These are phyloP conservation scores for Rhizopogon salebrosus DNA, from an alignment of 768 basidiomycete species.

Conservation along the genomic window DNA sequence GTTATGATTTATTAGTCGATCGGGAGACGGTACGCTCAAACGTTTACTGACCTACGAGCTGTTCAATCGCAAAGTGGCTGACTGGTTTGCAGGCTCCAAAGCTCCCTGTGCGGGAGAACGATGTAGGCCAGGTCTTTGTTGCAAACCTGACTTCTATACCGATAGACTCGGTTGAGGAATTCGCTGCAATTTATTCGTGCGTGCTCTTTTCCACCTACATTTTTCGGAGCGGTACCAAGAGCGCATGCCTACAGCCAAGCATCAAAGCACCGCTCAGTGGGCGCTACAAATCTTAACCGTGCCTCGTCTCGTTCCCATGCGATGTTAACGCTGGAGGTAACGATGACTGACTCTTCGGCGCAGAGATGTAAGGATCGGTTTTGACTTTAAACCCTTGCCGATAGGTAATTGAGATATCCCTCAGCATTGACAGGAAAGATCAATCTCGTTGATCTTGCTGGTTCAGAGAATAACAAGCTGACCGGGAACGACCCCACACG, in stretches of 20 bases:
- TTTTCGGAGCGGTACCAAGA: not conserved
- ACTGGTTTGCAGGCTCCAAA: slow-evolving; percentile 38
- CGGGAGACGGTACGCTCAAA: slow-evolving; percentile 52
- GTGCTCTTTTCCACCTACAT: slow-evolving; percentile 12
- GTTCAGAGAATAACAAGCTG: slow-evolving; percentile 88
- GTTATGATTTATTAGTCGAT: slow-evolving; percentile 77
- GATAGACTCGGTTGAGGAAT: slow-evolving; percentile 40
- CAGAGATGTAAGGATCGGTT: slow-evolving; percentile 44
- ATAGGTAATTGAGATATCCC: not conserved
- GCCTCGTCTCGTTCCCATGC: slow-evolving; percentile 88
- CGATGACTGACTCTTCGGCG: slow-evolving; percentile 45
- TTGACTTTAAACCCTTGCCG: not conserved
- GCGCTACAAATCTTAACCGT: slow-evolving; percentile 80
- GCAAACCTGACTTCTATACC: slow-evolving; percentile 41
- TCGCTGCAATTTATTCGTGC: slow-evolving; percentile 41
- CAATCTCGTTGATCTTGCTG: slow-evolving; percentile 85
- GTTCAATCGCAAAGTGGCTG: not conserved
- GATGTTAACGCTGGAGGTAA: slow-evolving; percentile 70
- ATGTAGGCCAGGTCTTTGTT: slow-evolving; percentile 48
- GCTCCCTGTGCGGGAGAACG: slow-evolving; percentile 51
- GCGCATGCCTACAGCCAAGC: slow-evolving; percentile 44
- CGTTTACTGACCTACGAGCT: not conserved
- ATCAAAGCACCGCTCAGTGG: slow-evolving; percentile 74
- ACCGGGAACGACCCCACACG: slow-evolving; percentile 85
- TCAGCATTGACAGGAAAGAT: slow-evolving; percentile 71